Conservation (phyloP, 2,329 filamentous ascomycete genomes). For the Neopestalotiopsis clavispora region DNA sequence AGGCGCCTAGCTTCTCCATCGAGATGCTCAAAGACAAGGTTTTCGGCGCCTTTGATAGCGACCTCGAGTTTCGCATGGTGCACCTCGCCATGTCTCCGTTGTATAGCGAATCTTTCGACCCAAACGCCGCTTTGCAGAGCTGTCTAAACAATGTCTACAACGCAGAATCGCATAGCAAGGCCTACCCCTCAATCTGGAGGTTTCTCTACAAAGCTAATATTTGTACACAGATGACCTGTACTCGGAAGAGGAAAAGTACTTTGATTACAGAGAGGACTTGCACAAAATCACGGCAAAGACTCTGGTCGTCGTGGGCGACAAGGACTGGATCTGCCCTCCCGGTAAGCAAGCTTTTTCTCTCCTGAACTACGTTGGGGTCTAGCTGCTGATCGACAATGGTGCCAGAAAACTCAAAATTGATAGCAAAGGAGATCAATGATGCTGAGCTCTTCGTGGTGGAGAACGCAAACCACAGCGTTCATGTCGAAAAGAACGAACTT, state of each 20-base stretch:
- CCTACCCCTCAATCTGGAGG: not conserved
- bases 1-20: conserved; percentile 40
- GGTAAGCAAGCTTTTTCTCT: conserved; percentile 24
- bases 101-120: conserved; percentile 40
- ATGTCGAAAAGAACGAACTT: conserved; percentile 38
- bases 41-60: conserved; percentile 41
- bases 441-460: conserved; percentile 35
- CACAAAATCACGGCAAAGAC: conserved; percentile 37
- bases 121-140: conserved; percentile 35
- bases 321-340: conserved; percentile 46
- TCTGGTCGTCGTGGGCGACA: conserved; percentile 40
- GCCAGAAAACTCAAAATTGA: conserved; percentile 37
- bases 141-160: conserved; percentile 37
- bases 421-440: conserved; percentile 31
- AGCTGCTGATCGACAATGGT: not conserved
- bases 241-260: conserved; percentile 40
- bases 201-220: not conserved
- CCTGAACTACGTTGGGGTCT: not conserved
- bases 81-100: conserved; percentile 42
- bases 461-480: conserved; percentile 41
- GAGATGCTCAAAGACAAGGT: conserved; percentile 43
- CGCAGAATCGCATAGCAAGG: conserved; percentile 41
- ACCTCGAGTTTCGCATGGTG: conserved; percentile 42
- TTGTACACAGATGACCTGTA: conserved; percentile 37
- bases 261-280: conserved; percentile 40